Evolutionary conservation across 352 stramenopile species (phyloP).

Genomic region (Poterioochromonas sp.): DNA sequence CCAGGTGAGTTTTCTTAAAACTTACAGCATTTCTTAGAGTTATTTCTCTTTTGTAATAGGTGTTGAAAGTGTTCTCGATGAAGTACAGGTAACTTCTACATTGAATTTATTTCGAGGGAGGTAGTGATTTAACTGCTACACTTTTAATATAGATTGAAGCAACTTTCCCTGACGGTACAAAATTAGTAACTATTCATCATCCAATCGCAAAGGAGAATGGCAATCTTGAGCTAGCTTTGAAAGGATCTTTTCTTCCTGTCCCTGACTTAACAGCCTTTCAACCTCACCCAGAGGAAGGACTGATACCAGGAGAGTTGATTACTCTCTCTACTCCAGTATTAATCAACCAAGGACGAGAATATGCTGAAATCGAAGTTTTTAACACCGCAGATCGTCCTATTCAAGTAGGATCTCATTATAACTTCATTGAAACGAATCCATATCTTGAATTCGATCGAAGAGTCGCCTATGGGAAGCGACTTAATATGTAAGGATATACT

Average conservation of each 20-base stretch:
- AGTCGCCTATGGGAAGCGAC: conserved; percentile 72
- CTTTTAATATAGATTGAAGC: conserved; percentile 89
- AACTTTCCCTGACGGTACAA: conserved; percentile 93
- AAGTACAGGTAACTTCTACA: background rate
- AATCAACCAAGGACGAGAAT: conserved; percentile 64
- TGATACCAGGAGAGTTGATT: conserved; percentile 41
- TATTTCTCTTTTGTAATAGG: background rate
- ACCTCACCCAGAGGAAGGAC: conserved; percentile 33
- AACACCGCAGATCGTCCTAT: conserved; percentile 75
- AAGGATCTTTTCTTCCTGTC: conserved; percentile 83
- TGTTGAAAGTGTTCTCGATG: background rate
- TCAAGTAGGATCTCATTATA: conserved; percentile 84
- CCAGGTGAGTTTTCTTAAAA: too few species aligned
- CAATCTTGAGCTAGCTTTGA: conserved; percentile 76
- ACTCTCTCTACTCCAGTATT: conserved; percentile 52
- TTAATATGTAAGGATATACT: conserved; percentile 83
- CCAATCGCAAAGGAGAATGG: conserved; percentile 75
- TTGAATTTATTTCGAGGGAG: background rate
- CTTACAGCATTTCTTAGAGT: background rate
- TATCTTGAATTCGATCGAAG: conserved; percentile 84
- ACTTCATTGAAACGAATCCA: conserved; percentile 89
- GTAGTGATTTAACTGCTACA: conserved; percentile 61
- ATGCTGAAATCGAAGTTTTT: conserved; percentile 76
- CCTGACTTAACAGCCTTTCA: conserved; percentile 63
- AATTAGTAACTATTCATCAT: conserved; percentile 87